A percentile compares a stretch with the other conserved stretches of the same genome.
phyloP scores from a whole-genome alignment of 73 alveolate species.

The Breviolum minutum region DNA sequence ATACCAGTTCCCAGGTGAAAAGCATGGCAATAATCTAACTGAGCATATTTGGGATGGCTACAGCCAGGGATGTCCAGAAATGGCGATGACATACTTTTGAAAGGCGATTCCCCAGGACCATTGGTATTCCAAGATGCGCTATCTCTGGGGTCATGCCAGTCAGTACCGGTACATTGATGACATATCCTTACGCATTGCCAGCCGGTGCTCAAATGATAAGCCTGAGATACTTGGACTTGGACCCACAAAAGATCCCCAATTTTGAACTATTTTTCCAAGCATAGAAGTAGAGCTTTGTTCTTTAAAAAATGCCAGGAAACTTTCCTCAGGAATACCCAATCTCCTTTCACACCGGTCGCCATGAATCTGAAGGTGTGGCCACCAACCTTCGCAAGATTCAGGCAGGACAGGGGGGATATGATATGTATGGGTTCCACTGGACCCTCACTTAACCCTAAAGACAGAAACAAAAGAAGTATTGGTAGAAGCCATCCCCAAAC shows the following conservation, averaged over 20 bases:
- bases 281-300: neutral
- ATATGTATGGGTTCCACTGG: no score
- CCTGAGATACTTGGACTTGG: neutral
- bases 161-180: neutral
- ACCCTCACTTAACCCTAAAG: no score
- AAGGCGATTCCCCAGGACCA: neutral
- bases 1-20: neutral
- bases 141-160: neutral
- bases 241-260: no score
- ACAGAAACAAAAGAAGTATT: no score
- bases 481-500: no score
- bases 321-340: neutral
- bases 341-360: neutral
- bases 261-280: neutral
- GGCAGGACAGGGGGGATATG: neutral
- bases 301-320: neutral
- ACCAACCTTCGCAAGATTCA: neutral
- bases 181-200: neutral
- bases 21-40: slow-evolving; percentile 6
- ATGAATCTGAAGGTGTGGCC: neutral
- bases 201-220: neutral
- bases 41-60: neutral
- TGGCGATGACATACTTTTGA: neutral
- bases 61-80: slow-evolving; percentile 7
- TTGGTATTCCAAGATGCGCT: neutral